Base-by-base conservation (phyloP, 106 monocot genomes). In the Dendrobium nobile region DNA sequence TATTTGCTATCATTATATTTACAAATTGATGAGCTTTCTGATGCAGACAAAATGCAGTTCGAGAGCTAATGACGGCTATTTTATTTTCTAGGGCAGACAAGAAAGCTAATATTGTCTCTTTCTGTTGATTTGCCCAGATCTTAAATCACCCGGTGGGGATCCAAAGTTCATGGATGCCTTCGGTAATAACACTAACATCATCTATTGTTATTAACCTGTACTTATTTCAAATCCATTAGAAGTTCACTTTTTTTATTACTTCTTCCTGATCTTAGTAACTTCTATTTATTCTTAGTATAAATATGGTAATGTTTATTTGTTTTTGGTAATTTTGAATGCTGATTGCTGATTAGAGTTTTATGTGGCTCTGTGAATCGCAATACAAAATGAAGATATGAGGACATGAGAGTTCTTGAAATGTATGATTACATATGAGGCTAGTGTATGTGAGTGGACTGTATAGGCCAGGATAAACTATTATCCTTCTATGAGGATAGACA, bases 131-230 rank as follows among this genome's bases (percentile, higher is more conserved):
- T 79, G 33, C 86, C 80, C 88, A 96, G 96, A 94, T 92, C 75
- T 85, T 47, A 90, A 86, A 80, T 88, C 88, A 22, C 80, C 93
- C 58, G 90, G 86, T 61, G 61, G 61, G 37, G 94, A 94, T 80
- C 84, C 84, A 6, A 96, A 94, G 77, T 89, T 85, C 78, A 84
- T 84, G 54, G 94, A 96, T 59, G 87, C 94, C 85, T 94, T 87
- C 77, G 96, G 96, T 96, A 96, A 84, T 42, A 72, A 16, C 16
- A 40, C 48, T 73, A 27, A 26, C 78, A 79, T 79, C 19, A 40
- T 15, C 7, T 58, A 19, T 20, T 17, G 3, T 70, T 37, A 70
- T 70, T 70, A 31, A 77, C n/a, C 5, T 15, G 67, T 67, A 27
- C 4, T 15, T 61, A 4, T 22, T 22, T 22, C 4, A n/a, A 61